Evolutionary conservation across 345 rosid species (phyloP).

Genomic region (Melaleuca alternifolia): DNA sequence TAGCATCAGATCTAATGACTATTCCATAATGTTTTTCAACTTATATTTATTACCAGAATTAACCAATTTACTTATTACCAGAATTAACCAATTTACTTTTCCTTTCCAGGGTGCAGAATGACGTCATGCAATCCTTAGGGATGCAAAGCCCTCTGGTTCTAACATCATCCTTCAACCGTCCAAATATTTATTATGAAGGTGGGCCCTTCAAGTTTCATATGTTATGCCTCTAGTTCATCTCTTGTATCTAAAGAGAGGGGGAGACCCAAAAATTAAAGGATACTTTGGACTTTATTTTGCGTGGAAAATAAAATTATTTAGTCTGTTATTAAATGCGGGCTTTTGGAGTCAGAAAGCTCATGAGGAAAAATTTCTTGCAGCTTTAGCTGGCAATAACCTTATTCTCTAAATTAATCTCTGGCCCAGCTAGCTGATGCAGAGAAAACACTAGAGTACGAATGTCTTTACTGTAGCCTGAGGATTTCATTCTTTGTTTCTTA

Average conservation of each 20-base stretch:
- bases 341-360: background rate
- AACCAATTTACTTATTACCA: background rate
- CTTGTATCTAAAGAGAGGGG: background rate
- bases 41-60: no score
- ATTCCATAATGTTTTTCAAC: background rate
- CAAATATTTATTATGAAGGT: slow-evolving; percentile 94
- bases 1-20: background rate
- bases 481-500: background rate
- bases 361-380: background rate
- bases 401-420: background rate
- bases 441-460: background rate
- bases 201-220: slow-evolving; percentile 7
- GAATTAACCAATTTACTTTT: background rate
- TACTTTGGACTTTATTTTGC: background rate
- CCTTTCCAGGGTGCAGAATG: slow-evolving; percentile 71
- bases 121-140: slow-evolving; percentile 70
- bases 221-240: background rate
- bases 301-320: background rate
- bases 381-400: background rate
- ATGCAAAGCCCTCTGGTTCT: slow-evolving; percentile 75
- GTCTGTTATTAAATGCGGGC: background rate
- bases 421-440: background rate
- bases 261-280: background rate
- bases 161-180: slow-evolving; percentile 89
- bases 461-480: background rate